Percentiles rank a stretch among this genome's conserved stretches.
Evolutionary conservation across 2,329 filamentous ascomycete genomes (phyloP).

Genomic region (Waltergamsia citrina): DNA sequence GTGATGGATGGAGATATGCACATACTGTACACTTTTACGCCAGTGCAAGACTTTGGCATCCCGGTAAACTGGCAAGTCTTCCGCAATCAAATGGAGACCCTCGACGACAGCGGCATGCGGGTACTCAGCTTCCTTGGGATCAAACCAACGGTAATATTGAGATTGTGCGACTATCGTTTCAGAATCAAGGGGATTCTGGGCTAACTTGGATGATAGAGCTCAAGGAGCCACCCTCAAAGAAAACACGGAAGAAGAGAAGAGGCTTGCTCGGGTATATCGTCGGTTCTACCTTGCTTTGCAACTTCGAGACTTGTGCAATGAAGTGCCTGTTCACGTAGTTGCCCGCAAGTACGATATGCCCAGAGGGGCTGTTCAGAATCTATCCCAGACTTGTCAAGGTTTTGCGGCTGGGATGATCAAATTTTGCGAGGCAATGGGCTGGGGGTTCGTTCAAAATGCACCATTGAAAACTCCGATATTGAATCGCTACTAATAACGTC

Average conservation of each 20-base stretch:
- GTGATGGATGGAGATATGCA: constrained; percentile 79
- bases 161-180: constrained; percentile 37
- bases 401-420: constrained; percentile 74
- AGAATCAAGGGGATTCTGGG: neutral
- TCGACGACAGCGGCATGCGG: constrained; percentile 63
- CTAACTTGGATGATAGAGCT: constrained; percentile 36
- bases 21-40: constrained; percentile 68
- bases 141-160: constrained; percentile 56
- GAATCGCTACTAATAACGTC: neutral
- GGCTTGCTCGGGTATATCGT: constrained; percentile 53
- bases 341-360: constrained; percentile 62
- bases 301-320: constrained; percentile 70
- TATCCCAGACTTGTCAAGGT: constrained; percentile 67
- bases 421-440: constrained; percentile 69
- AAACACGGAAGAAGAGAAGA: constrained; percentile 48
- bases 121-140: constrained; percentile 61
- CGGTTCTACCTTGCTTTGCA: constrained; percentile 70
- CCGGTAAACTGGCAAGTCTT: constrained; percentile 65
- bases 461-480: too few species aligned
- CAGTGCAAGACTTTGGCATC: constrained; percentile 48
- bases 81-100: constrained; percentile 56
- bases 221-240: constrained; percentile 58
- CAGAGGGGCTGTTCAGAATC: constrained; percentile 60
- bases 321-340: constrained; percentile 60
- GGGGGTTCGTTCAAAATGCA: constrained; percentile 46